Evolutionary conservation across 345 rosid genomes (phyloP), one percentile per base, ranked within the genome.

Genomic region (Lepidium africanum): DNA sequence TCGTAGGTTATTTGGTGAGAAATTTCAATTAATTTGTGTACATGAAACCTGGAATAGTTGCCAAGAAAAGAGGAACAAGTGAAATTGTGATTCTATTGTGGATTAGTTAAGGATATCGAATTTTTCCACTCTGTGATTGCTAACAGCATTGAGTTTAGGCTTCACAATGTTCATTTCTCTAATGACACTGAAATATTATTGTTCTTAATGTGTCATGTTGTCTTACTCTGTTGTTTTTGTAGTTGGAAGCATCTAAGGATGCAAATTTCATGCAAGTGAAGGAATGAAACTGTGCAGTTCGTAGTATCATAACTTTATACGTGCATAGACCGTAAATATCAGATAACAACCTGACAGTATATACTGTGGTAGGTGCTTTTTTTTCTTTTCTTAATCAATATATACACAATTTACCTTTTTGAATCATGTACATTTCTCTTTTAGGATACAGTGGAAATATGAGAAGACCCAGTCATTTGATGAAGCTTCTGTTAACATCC

Each of bases 401-500:
- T 32, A 11, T 10, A 39, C 12, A 17, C 15, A 58, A 1, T 1
- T 15, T 11, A 51, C 10, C 6, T 32, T 2, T 33, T 42, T 21
- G 23, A 32, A 30, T 17, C 23, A 25, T 55, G 10, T 37, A 13
- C 43, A 37, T 37, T 47, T 63, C 13, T 51, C 50, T 59, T 61
- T 76, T 67, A 21, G 21, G 4, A 53, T 68, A 77, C 83, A 79
- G 90, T 46, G 77, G 81, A 64, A 70, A 41, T 46, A 67, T 83
- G 72, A 83, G 91, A 77, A 85, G 83, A 80, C 87, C 95, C 0
- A 77, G 76, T 5, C 92, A 86, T 62, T 84, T 69, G 56, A 89
- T 85, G 97, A 85, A 79, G 83, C 88, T 91, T 79, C 79, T 91
- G 33, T 25, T 87, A 67, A 80, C 87, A 41, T 78, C 91, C 36